Evolutionary conservation across 176 grass and related monocot species (phyloP).

Genomic region (Puccinellia tenuiflora): DNA sequence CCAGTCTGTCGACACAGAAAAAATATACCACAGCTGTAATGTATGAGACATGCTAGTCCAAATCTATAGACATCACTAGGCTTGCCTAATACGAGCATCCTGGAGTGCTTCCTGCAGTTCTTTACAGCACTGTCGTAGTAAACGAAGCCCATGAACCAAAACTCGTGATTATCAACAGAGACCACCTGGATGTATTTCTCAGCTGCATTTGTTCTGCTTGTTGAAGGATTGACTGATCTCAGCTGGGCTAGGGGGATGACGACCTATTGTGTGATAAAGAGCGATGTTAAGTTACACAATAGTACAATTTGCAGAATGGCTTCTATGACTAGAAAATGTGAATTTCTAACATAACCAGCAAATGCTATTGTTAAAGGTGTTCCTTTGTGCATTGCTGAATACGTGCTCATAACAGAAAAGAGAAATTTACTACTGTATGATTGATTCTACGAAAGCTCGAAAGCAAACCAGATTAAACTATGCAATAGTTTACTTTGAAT

Average conservation of each 20-base stretch:
- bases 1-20: not conserved
- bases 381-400: not conserved
- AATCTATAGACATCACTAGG: slow-evolving; percentile 33
- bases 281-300: not conserved
- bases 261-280: slow-evolving; percentile 38
- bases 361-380: not conserved
- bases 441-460: not conserved
- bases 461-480: not conserved
- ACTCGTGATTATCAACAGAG: slow-evolving; percentile 87
- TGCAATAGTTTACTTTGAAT: not conserved
- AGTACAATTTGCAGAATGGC: not conserved
- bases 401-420: not conserved
- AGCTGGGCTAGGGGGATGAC: slow-evolving; percentile 71
- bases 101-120: slow-evolving; percentile 72
- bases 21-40: slow-evolving; percentile 25
- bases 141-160: slow-evolving; percentile 98
- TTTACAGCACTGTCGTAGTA: slow-evolving; percentile 91
- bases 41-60: slow-evolving; percentile 10
- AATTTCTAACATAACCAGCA: not conserved
- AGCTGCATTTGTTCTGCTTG: slow-evolving; percentile 63
- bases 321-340: not conserved
- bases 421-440: not conserved
- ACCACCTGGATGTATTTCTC: slow-evolving; percentile 97
- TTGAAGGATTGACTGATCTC: slow-evolving; percentile 62
- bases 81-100: slow-evolving; percentile 32